Conservation (phyloP, 805 yeast species). For the Huiozyma naganishii region DNA sequence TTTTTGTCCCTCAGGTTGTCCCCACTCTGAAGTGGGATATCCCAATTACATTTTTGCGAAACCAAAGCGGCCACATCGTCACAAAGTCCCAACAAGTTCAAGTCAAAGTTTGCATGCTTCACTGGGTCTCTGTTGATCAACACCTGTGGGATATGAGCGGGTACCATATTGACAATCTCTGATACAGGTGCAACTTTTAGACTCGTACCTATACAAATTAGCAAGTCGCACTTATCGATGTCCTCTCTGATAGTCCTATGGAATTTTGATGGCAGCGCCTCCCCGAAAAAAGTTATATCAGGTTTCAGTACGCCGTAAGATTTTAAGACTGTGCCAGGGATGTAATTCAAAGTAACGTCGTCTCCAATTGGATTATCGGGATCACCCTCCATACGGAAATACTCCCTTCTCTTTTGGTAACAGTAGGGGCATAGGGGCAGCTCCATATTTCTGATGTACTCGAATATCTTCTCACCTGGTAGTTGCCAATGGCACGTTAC, state of each 20-base stretch:
- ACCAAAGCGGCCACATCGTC: constrained; percentile 71
- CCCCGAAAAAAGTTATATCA: constrained; percentile 87
- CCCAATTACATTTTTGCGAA: constrained; percentile 48
- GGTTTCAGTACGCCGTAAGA: constrained; percentile 82
- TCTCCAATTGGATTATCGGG: constrained; percentile 1
- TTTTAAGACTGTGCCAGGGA: constrained; percentile 25
- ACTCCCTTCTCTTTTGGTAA: constrained; percentile 31
- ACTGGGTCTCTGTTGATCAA: constrained; percentile 70
- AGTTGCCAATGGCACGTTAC: constrained; percentile 59
- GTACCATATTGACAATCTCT: constrained; percentile 68
- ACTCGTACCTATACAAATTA: constrained; percentile 83
- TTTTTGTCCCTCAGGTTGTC: constrained; percentile 19
- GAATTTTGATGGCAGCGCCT: constrained; percentile 60
- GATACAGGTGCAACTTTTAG: constrained; percentile 87
- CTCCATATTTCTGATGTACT: constrained; percentile 44
- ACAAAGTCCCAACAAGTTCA: constrained; percentile 65
- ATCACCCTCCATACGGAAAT: constrained; percentile 14
- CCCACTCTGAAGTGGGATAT: constrained; percentile 45
- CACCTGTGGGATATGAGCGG: constrained; percentile 70
- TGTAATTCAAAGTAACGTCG: constrained; percentile 4
- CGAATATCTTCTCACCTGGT: constrained; percentile 54
- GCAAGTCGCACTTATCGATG: constrained; percentile 56
- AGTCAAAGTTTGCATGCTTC: constrained; percentile 68
- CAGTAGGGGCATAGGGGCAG: constrained; percentile 71
- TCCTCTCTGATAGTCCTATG: constrained; percentile 53